phyloP scores from a whole-genome alignment of 345 rosid genomes.

The Anacardium occidentale region DNA sequence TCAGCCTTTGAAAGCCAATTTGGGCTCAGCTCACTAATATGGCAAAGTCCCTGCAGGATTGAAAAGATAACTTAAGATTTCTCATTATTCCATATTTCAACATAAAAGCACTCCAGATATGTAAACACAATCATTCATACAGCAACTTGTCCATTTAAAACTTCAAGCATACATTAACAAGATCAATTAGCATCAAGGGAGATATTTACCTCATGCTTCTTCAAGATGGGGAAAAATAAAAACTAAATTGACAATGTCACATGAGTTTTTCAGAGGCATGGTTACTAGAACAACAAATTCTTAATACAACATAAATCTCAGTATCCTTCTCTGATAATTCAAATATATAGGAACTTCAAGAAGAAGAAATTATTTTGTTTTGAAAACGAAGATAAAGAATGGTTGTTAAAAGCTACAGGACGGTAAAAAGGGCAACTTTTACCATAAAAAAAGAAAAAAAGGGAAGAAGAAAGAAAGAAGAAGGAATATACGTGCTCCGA shows the following conservation, averaged over 20 bases:
- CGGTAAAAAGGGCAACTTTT: neutral
- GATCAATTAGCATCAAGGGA: neutral
- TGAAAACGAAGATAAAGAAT: conserved; percentile 4
- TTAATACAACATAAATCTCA: neutral
- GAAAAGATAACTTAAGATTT: conserved; percentile 8
- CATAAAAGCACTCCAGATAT: neutral
- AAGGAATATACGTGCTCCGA: neutral
- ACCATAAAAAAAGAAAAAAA: neutral
- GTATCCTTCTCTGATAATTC: neutral
- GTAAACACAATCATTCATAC: neutral
- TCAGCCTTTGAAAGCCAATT: conserved; percentile 94
- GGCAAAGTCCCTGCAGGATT: conserved; percentile 84
- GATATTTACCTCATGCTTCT: neutral
- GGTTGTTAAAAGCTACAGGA: neutral
- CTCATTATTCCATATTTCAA: neutral
- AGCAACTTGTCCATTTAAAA: neutral
- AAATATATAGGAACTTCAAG: neutral
- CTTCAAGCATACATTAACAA: neutral
- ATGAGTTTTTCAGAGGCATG: neutral
- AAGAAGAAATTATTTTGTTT: neutral
- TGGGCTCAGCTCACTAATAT: conserved; percentile 85
- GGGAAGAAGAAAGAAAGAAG: neutral
- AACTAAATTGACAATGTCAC: neutral
- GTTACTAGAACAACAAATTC: neutral
- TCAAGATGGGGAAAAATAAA: neutral